Percentiles rank a stretch among this genome's conserved stretches.
These are phyloP conservation scores for Sugiyamaella xylanicola DNA, from an alignment of 1,139 yeast genomes.

Conservation along the genomic window DNA sequence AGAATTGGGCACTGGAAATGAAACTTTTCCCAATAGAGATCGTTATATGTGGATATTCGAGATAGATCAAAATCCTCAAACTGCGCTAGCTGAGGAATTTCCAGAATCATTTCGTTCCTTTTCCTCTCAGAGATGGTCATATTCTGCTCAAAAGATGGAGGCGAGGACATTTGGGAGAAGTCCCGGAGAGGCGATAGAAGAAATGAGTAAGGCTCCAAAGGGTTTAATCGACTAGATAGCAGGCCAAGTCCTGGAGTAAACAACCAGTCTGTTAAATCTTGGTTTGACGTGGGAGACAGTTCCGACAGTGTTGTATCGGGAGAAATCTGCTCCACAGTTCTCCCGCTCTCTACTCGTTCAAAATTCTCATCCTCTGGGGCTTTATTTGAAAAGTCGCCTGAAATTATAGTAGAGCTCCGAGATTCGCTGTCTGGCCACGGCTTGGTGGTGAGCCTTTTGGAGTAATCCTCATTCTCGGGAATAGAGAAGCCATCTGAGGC, in stretches of 20 bases:
- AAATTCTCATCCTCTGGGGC: background rate
- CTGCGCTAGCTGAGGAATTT: slow-evolving; percentile 23
- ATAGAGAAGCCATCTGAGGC: background rate
- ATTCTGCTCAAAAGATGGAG: slow-evolving; percentile 24
- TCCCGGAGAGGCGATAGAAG: slow-evolving; percentile 17
- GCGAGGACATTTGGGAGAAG: slow-evolving; percentile 25
- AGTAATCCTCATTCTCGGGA: background rate
- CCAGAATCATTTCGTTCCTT: slow-evolving; percentile 25
- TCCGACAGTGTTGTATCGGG: slow-evolving; percentile 16
- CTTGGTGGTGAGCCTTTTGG: background rate
- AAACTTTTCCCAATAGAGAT: slow-evolving; percentile 56
- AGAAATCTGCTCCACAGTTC: slow-evolving; percentile 12
- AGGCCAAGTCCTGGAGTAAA: slow-evolving; percentile 20
- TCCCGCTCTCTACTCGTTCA: background rate
- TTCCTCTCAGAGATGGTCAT: slow-evolving; percentile 26
- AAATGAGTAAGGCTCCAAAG: slow-evolving; percentile 15
- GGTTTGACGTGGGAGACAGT: slow-evolving; percentile 7
- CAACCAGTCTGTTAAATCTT: slow-evolving; percentile 21
- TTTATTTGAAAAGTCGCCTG: background rate
- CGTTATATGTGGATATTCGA: slow-evolving; percentile 26
- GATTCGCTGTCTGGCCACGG: background rate
- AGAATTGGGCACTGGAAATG: slow-evolving; percentile 64
- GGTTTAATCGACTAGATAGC: slow-evolving; percentile 14
- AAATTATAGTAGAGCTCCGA: background rate
- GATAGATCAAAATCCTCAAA: slow-evolving; percentile 19